Conservation (phyloP, 2,329 filamentous ascomycete species). For the Penicillium nordicum region DNA sequence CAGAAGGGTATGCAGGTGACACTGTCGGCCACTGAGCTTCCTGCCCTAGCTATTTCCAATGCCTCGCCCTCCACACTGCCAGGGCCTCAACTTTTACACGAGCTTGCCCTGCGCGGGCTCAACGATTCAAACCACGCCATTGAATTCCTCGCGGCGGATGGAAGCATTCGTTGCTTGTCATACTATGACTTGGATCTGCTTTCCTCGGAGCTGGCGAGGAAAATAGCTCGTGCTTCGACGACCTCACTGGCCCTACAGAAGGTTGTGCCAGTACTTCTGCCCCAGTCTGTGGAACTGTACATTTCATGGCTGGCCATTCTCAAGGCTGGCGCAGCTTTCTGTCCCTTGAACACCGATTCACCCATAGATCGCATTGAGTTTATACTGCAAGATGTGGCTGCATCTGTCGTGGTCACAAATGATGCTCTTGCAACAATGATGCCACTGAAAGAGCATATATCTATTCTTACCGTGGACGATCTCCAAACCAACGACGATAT, state of each 20-base stretch:
- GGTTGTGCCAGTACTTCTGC: conserved; percentile 72
- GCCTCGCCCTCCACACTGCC: conserved; percentile 49
- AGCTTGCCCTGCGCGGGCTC: conserved; percentile 55
- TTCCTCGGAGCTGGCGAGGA: conserved; percentile 55
- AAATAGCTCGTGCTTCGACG: conserved; percentile 40
- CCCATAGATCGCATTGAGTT: conserved; percentile 75
- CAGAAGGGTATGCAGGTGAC: conserved; percentile 13
- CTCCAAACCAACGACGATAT: conserved; percentile 7
- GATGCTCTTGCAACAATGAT: conserved; percentile 21
- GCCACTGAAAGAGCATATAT: conserved; percentile 17
- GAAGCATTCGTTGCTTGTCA: conserved; percentile 49
- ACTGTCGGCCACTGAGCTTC: conserved; percentile 11
- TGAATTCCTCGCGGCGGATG: conserved; percentile 58
- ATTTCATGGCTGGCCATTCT: conserved; percentile 72
- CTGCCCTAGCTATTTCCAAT: conserved; percentile 58
- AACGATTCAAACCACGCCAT: conserved; percentile 52
- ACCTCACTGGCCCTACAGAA: conserved; percentile 3
- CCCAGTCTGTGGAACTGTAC: conserved; percentile 75
- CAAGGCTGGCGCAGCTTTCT: conserved; percentile 80
- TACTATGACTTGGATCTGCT: conserved; percentile 62
- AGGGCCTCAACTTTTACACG: conserved; percentile 58
- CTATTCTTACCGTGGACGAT: conserved; percentile 24
- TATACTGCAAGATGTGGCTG: conserved; percentile 72
- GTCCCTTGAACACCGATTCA: conserved; percentile 74
- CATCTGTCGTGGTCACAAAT: conserved; percentile 65